A percentile compares a stretch with the other conserved stretches of the same genome.
These are phyloP conservation scores for Mycena maculata DNA, from an alignment of 768 basidiomycete species.

Conservation along the genomic window DNA sequence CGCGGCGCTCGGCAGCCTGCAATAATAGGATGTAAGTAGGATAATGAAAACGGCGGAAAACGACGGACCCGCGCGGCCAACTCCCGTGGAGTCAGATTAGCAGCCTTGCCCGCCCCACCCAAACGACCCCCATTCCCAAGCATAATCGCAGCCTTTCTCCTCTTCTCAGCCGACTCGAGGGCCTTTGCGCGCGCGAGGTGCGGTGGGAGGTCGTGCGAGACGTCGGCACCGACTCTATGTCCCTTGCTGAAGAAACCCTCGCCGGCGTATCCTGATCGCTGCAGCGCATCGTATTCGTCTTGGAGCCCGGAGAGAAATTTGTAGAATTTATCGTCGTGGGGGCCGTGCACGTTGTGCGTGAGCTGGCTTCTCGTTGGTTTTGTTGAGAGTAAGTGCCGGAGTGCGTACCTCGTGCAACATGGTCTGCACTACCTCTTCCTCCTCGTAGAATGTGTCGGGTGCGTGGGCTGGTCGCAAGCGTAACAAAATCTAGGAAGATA, in stretches of 20 bases:
- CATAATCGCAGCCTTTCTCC: constrained; percentile 58
- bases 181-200: constrained; percentile 75
- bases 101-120: constrained; percentile 54
- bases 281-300: constrained; percentile 86
- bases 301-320: constrained; percentile 77
- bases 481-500: constrained; percentile 66
- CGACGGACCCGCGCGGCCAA: constrained; percentile 74
- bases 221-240: constrained; percentile 69
- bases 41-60: background rate
- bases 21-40: constrained; percentile 17
- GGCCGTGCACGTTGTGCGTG: constrained; percentile 89
- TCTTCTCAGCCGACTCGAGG: constrained; percentile 83
- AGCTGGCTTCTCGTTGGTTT: constrained; percentile 59
- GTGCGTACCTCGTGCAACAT: constrained; percentile 88
- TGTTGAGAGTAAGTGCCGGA: background rate
- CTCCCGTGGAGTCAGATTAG: constrained; percentile 71
- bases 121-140: constrained; percentile 69
- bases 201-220: constrained; percentile 76
- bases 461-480: constrained; percentile 79
- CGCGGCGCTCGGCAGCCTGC: constrained; percentile 89
- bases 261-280: constrained; percentile 85
- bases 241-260: constrained; percentile 93
- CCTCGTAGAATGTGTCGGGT: constrained; percentile 77
- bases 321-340: constrained; percentile 90
- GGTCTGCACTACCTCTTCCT: constrained; percentile 80